Evolutionary conservation across 192 early-diverging fungal genomes (phyloP), one percentile per base, ranked within the genome.

Genomic region (Lobosporangium transversale): DNA sequence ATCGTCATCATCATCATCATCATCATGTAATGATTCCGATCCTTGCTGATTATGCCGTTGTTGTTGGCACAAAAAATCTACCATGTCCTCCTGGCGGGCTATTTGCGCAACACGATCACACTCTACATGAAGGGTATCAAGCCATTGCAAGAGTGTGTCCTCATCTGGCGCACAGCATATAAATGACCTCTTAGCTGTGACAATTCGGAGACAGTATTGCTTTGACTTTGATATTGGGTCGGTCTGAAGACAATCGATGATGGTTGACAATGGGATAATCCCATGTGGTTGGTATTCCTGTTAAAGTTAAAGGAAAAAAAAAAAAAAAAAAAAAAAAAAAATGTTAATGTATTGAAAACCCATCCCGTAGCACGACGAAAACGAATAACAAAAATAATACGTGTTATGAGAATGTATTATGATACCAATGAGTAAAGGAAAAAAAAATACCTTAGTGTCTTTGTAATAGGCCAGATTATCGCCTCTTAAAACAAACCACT

Each of bases 401-500:
- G n/a, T n/a, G n/a, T n/a, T n/a, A n/a, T n/a, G n/a, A n/a, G n/a
- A n/a, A n/a, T n/a, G n/a, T n/a, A n/a, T n/a, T n/a, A n/a, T n/a
- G n/a, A n/a, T n/a, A n/a, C n/a, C n/a, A n/a, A n/a, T n/a, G n/a
- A n/a, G n/a, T n/a, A 44, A 37, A 49, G 8, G 26, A 27, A 58
- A 43, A 24, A 40, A 58, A 23, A 6, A 32, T 68, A 68, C 66
- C 80, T 89, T 88, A 12, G 78, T 58, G 48, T 89, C 80, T 58
- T 89, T 84, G 68, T 89, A 89, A 56, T 88, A 89, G 2, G 82
- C 68, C 53, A 89, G 50, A 26, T 80, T 84, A 45, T 84, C 83
- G 35, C 79, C 83, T 43, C 87, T 62, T 9, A 89, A 55, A 14
- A 88, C 88, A 79, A 89, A 89, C 88, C 85, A 89, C 36, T 84